These are phyloP conservation scores for Lepidium didymum DNA, from an alignment of 345 rosid species.

Conservation along the genomic window DNA sequence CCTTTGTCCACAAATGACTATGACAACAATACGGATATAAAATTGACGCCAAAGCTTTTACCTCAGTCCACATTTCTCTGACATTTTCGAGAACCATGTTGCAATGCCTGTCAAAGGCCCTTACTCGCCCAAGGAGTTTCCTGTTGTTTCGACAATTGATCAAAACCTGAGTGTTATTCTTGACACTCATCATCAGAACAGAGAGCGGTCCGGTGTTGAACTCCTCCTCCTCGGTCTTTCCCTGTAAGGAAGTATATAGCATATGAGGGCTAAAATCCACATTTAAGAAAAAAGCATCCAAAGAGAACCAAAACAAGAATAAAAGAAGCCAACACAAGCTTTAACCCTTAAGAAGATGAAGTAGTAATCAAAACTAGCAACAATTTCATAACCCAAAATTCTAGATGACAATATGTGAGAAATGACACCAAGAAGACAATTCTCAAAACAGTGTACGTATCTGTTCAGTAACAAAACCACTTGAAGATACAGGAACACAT, in stretches of 20 bases:
- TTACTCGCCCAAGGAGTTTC: conserved; percentile 90
- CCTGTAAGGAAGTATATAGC: conserved; percentile 4
- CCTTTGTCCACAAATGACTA: neutral
- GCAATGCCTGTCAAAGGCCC: no score
- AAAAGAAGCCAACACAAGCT: neutral
- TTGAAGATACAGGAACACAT: neutral
- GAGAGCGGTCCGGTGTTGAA: conserved; percentile 96
- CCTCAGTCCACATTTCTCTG: no score
- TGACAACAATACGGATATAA: neutral
- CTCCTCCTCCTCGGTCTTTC: conserved; percentile 88
- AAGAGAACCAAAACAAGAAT: no score
- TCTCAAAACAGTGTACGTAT: neutral
- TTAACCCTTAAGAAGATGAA: neutral
- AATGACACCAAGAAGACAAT: neutral
- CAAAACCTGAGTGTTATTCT: conserved; percentile 93
- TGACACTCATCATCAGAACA: conserved; percentile 95
- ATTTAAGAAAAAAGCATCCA: neutral
- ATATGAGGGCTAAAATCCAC: neutral
- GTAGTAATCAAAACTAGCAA: neutral
- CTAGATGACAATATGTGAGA: neutral
- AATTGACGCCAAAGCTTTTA: conserved; percentile 3
- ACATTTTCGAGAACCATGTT: no score
- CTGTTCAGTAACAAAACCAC: neutral
- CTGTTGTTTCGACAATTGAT: conserved; percentile 69
- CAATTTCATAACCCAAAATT: neutral